Evolutionary conservation across 2,329 filamentous ascomycete species (phyloP).

Genomic region (Penicillium brasilianum): DNA sequence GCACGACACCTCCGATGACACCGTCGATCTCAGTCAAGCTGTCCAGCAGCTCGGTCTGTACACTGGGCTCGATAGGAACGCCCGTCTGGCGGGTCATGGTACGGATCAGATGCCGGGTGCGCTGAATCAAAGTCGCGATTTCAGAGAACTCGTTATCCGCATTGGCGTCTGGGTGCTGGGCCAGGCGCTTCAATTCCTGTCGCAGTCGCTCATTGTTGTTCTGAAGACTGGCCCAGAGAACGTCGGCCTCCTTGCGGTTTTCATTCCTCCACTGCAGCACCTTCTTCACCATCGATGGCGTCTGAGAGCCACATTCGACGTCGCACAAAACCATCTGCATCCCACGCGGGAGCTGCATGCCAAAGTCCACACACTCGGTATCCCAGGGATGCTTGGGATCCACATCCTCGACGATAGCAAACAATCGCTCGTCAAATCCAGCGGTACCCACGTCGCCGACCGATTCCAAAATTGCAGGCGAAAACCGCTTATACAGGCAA

Average conservation of each 20-base stretch:
- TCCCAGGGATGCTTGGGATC: constrained; percentile 69
- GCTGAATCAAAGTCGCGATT: constrained; percentile 58
- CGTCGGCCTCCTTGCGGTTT: constrained; percentile 66
- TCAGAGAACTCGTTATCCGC: constrained; percentile 54
- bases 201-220: constrained; percentile 73
- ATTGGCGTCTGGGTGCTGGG: constrained; percentile 51
- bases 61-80: constrained; percentile 86
- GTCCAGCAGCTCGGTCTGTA: constrained; percentile 85
- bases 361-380: constrained; percentile 72
- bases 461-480: constrained; percentile 70
- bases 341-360: constrained; percentile 72
- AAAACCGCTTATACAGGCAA: constrained; percentile 91
- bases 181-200: constrained; percentile 61
- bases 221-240: constrained; percentile 78
- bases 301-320: constrained; percentile 91
- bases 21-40: constrained; percentile 72
- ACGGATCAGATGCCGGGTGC: constrained; percentile 67
- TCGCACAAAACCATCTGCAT: constrained; percentile 90
- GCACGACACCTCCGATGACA: constrained; percentile 88
- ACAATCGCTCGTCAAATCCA: constrained; percentile 70
- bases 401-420: constrained; percentile 67
- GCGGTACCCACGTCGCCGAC: constrained; percentile 70
- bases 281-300: constrained; percentile 93
- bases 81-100: constrained; percentile 74
- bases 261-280: constrained; percentile 80